Evolutionary conservation across 2,329 filamentous ascomycete genomes (phyloP).

Genomic region (Zymoseptoria brevis): DNA sequence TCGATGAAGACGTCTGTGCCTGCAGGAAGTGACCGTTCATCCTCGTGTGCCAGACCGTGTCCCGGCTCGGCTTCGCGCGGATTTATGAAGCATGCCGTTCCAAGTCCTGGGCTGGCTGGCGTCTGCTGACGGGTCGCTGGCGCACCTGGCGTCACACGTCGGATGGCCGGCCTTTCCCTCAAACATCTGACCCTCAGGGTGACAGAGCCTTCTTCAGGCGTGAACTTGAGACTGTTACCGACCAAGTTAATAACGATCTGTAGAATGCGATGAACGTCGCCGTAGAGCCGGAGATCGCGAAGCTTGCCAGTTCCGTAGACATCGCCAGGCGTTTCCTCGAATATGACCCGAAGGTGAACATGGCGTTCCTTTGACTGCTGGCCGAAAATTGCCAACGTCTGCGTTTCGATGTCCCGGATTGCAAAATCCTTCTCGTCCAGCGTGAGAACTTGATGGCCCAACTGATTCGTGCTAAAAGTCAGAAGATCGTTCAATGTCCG

Average conservation of each 20-base stretch:
- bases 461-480: slow-evolving; percentile 92
- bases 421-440: slow-evolving; percentile 81
- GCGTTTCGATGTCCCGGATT: slow-evolving; percentile 72
- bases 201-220: slow-evolving; percentile 66
- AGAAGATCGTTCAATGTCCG: slow-evolving; percentile 83
- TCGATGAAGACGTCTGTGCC: slow-evolving; percentile 68
- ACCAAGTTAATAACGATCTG: slow-evolving; percentile 93
- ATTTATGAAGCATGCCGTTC: slow-evolving; percentile 41
- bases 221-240: slow-evolving; percentile 88
- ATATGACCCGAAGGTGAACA: slow-evolving; percentile 66
- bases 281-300: slow-evolving; percentile 82
- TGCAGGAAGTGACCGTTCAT: slow-evolving; percentile 41
- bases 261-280: slow-evolving; percentile 83
- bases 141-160: slow-evolving; percentile 7
- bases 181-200: slow-evolving; percentile 67
- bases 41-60: slow-evolving; percentile 10
- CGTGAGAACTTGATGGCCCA: slow-evolving; percentile 65
- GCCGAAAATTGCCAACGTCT: slow-evolving; percentile 79
- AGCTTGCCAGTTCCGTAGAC: slow-evolving; percentile 56
- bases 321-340: slow-evolving; percentile 34
- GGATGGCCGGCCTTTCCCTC: slow-evolving; percentile 45
- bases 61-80: slow-evolving; percentile 31
- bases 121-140: slow-evolving; percentile 7
- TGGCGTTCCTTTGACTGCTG: slow-evolving; percentile 76
- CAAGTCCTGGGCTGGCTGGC: not conserved